Percentiles rank a stretch among this genome's conserved stretches.
Evolutionary conservation across 805 yeast genomes (phyloP).

Genomic region (Cyberlindnera nakhonratchasimensis): DNA sequence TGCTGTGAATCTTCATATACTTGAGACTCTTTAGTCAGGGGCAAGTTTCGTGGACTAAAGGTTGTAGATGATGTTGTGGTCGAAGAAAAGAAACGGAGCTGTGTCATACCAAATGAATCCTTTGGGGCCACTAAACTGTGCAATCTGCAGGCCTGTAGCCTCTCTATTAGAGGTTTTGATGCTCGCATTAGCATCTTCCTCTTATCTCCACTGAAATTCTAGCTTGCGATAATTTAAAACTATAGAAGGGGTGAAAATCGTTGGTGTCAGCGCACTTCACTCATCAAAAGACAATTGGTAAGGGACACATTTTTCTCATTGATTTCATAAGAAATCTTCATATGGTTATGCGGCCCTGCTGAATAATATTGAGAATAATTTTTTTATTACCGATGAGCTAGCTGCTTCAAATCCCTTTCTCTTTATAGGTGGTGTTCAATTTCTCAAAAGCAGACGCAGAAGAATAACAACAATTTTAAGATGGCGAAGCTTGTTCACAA

Average conservation of each 20-base stretch:
- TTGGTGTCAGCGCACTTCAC: too few species aligned
- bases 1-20: background rate
- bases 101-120: background rate
- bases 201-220: too few species aligned
- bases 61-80: background rate
- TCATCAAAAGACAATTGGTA: too few species aligned
- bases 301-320: background rate
- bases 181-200: background rate
- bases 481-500: slow-evolving; percentile 86
- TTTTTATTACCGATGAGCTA: background rate
- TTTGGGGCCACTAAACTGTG: background rate
- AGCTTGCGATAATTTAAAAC: too few species aligned
- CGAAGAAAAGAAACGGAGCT: background rate
- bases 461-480: background rate
- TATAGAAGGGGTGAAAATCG: too few species aligned
- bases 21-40: background rate
- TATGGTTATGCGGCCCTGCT: background rate
- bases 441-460: too few species aligned
- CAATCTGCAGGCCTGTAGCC: background rate
- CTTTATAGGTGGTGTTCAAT: too few species aligned
- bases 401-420: background rate
- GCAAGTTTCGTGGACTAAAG: slow-evolving; percentile 3
- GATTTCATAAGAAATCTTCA: background rate
- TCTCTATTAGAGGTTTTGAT: background rate
- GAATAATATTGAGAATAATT: background rate